Evolutionary conservation across 257 asterid species (phyloP).

Genomic region (Petrea volubilis): DNA sequence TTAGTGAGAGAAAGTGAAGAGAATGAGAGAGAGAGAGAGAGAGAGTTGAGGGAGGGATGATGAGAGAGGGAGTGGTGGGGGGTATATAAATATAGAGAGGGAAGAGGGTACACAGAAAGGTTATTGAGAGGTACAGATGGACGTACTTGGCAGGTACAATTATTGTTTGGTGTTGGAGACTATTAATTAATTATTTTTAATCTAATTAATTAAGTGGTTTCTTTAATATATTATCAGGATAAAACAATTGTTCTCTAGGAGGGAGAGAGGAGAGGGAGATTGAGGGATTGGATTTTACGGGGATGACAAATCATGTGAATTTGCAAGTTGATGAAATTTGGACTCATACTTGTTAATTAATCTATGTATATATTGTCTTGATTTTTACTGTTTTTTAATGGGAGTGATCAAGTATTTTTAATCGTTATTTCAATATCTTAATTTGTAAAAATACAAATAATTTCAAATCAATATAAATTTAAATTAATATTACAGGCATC

Average conservation of each 20-base stretch:
- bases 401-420: too few relatives aligned
- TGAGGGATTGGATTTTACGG: constrained; percentile 18
- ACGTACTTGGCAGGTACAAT: constrained; percentile 65
- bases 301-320: constrained; percentile 23
- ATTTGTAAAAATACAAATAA: too few relatives aligned
- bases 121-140: constrained; percentile 62
- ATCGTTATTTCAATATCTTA: too few relatives aligned
- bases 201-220: constrained; percentile 11
- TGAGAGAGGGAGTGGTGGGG: constrained; percentile 13
- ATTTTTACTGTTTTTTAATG: too few relatives aligned
- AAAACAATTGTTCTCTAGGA: constrained; percentile 5
- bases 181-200: constrained; percentile 1
- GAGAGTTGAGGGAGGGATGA: background rate
- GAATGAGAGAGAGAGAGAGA: background rate
- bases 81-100: constrained; percentile 32
- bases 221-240: background rate
- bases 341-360: background rate
- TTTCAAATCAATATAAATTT: too few relatives aligned
- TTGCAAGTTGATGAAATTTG: background rate
- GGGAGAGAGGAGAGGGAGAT: background rate
- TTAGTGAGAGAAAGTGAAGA: constrained; percentile 37
- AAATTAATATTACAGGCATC: too few relatives aligned
- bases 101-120: constrained; percentile 34
- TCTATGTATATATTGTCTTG: too few relatives aligned
- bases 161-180: constrained; percentile 38